Conservation (phyloP, 176 grass and related monocot genomes). For the Triticum dicoccoides region DNA sequence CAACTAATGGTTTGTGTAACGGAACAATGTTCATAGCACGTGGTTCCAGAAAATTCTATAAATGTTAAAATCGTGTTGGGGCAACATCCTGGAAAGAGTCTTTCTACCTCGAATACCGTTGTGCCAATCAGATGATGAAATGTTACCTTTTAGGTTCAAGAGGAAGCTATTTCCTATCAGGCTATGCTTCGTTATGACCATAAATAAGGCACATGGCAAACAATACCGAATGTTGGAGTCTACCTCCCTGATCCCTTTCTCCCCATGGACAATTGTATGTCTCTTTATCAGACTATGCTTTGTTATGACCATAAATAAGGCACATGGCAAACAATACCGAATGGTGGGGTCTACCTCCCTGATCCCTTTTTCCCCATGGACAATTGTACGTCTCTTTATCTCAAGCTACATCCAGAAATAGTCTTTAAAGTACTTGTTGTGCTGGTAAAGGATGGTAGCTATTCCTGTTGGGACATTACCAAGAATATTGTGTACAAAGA, state of each 20-base stretch:
- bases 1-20: background rate
- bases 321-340: background rate
- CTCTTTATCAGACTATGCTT: background rate
- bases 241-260: too few species aligned
- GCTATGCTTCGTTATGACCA: background rate
- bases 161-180: background rate
- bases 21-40: background rate
- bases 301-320: background rate
- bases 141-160: background rate
- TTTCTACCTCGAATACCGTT: background rate
- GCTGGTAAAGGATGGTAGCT: too few species aligned
- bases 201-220: background rate
- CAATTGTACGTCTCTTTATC: too few species aligned
- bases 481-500: too few species aligned
- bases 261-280: too few species aligned
- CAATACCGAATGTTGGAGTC: background rate
- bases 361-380: too few species aligned
- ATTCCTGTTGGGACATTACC: too few species aligned
- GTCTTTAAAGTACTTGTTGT: too few species aligned
- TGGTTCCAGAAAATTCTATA: background rate
- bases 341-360: too few species aligned
- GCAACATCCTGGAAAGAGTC: background rate
- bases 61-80: background rate
- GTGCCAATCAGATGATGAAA: background rate
- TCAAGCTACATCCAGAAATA: too few species aligned